A percentile compares a stretch with the other conserved stretches of the same genome.
Conservation (phyloP, 306 rosid species). For the Quercus glauca region DNA sequence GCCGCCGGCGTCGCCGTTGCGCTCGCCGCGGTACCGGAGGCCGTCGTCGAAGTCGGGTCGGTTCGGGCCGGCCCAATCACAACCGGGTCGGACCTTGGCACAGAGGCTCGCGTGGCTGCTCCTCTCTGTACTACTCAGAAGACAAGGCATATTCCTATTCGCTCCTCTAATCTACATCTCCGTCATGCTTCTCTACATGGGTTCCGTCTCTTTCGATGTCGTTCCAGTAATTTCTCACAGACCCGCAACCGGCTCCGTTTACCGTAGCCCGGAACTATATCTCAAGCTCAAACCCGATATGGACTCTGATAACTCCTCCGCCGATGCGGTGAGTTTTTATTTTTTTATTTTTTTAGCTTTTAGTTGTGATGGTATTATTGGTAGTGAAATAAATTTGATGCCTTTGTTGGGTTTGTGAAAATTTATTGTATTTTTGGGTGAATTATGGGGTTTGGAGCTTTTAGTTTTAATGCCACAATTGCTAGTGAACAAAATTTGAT, state of each 20-base stretch:
- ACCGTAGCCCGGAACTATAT: slow-evolving; percentile 74
- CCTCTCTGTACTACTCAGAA: slow-evolving; percentile 79
- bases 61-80: slow-evolving; percentile 43
- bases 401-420: neutral
- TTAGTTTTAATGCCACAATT: neutral
- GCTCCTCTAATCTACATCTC: slow-evolving; percentile 97
- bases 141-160: slow-evolving; percentile 84
- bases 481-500: neutral
- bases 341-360: neutral
- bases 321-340: slow-evolving; percentile 66
- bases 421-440: too few relatives aligned
- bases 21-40: slow-evolving; percentile 72
- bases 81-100: slow-evolving; percentile 52
- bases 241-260: slow-evolving; percentile 71
- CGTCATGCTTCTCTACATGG: slow-evolving; percentile 83
- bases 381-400: neutral
- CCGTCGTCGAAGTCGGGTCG: slow-evolving; percentile 33
- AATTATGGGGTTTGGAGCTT: too few relatives aligned
- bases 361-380: neutral
- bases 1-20: slow-evolving; percentile 80
- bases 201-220: slow-evolving; percentile 68
- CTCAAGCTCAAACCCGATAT: slow-evolving; percentile 62
- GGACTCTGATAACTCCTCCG: slow-evolving; percentile 69
- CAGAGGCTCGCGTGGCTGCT: slow-evolving; percentile 67
- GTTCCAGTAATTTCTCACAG: slow-evolving; percentile 71